Percentiles rank a stretch among this genome's conserved stretches.
phyloP scores from a whole-genome alignment of 1,284 basidiomycete species.

The Papiliotrema fonsecae region DNA sequence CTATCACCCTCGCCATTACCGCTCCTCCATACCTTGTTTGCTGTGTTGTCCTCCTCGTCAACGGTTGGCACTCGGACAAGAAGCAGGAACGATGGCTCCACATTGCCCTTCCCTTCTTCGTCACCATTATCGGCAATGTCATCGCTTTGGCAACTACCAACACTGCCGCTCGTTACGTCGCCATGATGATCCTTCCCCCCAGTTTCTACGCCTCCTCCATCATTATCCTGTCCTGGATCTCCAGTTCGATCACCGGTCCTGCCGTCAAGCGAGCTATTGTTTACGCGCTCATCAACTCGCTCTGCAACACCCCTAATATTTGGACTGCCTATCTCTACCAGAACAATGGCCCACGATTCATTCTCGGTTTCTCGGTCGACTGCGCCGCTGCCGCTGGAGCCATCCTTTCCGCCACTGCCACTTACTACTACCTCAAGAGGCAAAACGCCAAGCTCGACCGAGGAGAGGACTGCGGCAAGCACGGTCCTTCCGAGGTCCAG shows the following conservation, averaged over 20 bases:
- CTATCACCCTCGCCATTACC: constrained; percentile 40
- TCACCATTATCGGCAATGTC: constrained; percentile 49
- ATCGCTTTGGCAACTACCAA: constrained; percentile 56
- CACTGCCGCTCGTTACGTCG: constrained; percentile 41
- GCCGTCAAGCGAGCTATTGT: constrained; percentile 45
- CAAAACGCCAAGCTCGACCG: constrained; percentile 41
- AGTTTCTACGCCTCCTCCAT: constrained; percentile 45
- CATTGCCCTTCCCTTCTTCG: constrained; percentile 26
- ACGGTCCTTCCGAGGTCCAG: constrained; percentile 36
- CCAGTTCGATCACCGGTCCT: constrained; percentile 41
- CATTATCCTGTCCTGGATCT: constrained; percentile 45
- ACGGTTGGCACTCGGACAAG: constrained; percentile 42
- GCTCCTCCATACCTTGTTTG: constrained; percentile 44
- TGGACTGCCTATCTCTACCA: constrained; percentile 46
- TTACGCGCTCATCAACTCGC: constrained; percentile 46
- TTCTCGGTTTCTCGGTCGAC: constrained; percentile 43
- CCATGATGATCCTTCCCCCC: constrained; percentile 32
- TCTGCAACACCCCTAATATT: constrained; percentile 46
- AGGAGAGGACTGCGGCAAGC: constrained; percentile 31
- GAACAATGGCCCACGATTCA: constrained; percentile 33
- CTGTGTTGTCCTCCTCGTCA: constrained; percentile 31
- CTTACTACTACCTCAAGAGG: constrained; percentile 33
- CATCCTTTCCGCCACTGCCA: constrained; percentile 25
- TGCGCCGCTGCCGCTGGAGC: constrained; percentile 37
- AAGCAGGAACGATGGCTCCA: constrained; percentile 30